Conservation (phyloP, 2,329 filamentous ascomycete species). For the Sphaerulina vaccinii region DNA sequence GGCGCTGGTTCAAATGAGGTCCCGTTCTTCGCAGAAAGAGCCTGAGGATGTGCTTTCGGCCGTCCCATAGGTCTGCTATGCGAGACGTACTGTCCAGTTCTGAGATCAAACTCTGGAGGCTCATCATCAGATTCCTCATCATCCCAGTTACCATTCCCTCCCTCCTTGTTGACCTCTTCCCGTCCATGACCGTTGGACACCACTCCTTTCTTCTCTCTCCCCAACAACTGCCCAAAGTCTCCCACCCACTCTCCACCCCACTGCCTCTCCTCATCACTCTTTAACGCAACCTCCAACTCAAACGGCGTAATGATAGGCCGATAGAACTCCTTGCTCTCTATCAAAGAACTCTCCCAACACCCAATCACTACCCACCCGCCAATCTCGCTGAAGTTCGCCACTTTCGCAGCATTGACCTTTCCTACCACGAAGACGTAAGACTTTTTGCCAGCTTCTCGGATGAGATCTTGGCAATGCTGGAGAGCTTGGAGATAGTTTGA, state of each 20-base stretch:
- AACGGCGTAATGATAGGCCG: slow-evolving; percentile 91
- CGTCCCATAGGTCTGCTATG: slow-evolving; percentile 70
- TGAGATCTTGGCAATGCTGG: slow-evolving; percentile 67
- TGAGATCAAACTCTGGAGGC: slow-evolving; percentile 85
- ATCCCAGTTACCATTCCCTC: slow-evolving; percentile 60
- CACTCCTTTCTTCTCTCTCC: slow-evolving; percentile 35
- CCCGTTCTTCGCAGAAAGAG: background rate
- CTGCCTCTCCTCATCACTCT: slow-evolving; percentile 70
- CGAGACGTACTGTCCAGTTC: slow-evolving; percentile 79
- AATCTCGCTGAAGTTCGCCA: slow-evolving; percentile 94
- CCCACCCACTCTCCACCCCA: slow-evolving; percentile 90
- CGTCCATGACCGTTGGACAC: too few species aligned
- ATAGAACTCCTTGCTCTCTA: slow-evolving; percentile 88
- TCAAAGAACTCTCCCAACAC: slow-evolving; percentile 93
- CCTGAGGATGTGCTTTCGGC: background rate
- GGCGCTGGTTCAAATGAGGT: slow-evolving; percentile 6
- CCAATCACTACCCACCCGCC: slow-evolving; percentile 97
- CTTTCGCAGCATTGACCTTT: slow-evolving; percentile 90
- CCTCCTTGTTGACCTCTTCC: background rate
- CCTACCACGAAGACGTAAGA: slow-evolving; percentile 95
- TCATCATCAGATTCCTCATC: slow-evolving; percentile 54
- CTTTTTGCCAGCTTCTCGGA: slow-evolving; percentile 83
- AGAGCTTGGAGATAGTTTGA: slow-evolving; percentile 85
- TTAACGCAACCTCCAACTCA: slow-evolving; percentile 77
- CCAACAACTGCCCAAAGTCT: slow-evolving; percentile 71